Conservation (phyloP, 495 filamentous ascomycete species). For the Daldinia childiae region DNA sequence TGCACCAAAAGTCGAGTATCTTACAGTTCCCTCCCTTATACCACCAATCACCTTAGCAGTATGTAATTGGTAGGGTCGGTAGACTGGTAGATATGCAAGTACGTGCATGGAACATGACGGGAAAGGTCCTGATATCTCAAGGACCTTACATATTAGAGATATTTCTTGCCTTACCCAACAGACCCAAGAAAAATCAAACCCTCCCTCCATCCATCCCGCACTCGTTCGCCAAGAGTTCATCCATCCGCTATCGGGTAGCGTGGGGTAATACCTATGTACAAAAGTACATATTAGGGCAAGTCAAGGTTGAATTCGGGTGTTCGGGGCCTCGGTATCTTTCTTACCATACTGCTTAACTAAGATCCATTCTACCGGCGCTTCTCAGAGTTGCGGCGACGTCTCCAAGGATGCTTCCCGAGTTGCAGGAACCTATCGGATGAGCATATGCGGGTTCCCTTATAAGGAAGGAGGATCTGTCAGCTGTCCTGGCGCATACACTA, state of each 20-base stretch:
- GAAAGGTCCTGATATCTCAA: not conserved
- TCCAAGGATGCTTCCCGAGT: not conserved
- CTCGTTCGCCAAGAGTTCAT: constrained; percentile 26
- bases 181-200: constrained; percentile 11
- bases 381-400: constrained; percentile 7
- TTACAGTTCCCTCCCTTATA: not conserved
- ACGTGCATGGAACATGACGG: not conserved
- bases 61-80: not conserved
- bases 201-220: constrained; percentile 31
- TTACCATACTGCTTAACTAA: not conserved
- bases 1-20: not conserved
- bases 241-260: constrained; percentile 40
- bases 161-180: constrained; percentile 25
- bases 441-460: constrained; percentile 13
- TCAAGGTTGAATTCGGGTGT: constrained; percentile 9
- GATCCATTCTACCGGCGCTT: constrained; percentile 7
- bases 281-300: not conserved
- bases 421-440: constrained; percentile 1
- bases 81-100: constrained; percentile 1
- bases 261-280: too few relatives aligned
- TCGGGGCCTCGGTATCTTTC: constrained; percentile 29
- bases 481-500: not conserved
- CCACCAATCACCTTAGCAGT: not conserved
- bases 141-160: not conserved
- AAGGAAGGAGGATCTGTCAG: constrained; percentile 14